Conservation (phyloP, 768 basidiomycete species). For the Tricholoma flavovirens region DNA sequence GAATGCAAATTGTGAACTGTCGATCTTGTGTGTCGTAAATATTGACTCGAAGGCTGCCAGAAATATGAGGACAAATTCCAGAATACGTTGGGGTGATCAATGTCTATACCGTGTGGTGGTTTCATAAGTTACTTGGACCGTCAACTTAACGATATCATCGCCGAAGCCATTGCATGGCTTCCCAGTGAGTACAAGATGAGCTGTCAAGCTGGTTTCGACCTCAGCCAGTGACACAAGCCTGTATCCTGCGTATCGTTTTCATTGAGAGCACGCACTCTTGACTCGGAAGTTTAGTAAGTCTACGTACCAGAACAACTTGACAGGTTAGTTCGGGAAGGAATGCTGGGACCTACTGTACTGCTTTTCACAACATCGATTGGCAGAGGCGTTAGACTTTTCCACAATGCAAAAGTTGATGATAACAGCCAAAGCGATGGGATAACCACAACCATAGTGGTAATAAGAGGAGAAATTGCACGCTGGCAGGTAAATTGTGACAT, state of each 20-base stretch:
- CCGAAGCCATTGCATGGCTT: slow-evolving; percentile 62
- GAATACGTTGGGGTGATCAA: neutral
- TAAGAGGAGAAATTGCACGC: neutral
- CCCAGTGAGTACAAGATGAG: slow-evolving; percentile 49
- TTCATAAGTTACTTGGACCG: slow-evolving; percentile 65
- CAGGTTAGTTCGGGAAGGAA: slow-evolving; percentile 10
- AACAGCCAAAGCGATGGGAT: slow-evolving; percentile 1
- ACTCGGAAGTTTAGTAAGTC: too few relatives aligned
- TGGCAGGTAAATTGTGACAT: neutral
- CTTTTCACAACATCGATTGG: neutral
- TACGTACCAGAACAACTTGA: slow-evolving; percentile 6
- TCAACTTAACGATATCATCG: slow-evolving; percentile 48
- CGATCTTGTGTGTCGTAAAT: slow-evolving; percentile 54
- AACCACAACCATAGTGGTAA: slow-evolving; percentile 3
- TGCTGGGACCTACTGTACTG: neutral
- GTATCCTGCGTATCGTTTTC: slow-evolving; percentile 40
- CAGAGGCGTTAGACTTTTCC: slow-evolving; percentile 4
- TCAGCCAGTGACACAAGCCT: slow-evolving; percentile 38
- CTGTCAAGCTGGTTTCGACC: slow-evolving; percentile 45
- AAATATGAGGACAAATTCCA: neutral
- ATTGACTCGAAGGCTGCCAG: slow-evolving; percentile 56
- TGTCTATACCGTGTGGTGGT: slow-evolving; percentile 38
- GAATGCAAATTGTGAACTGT: slow-evolving; percentile 73
- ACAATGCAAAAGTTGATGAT: slow-evolving; percentile 6
- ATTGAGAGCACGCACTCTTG: neutral